phyloP scores from a whole-genome alignment of 1,284 basidiomycete genomes.

The Pyrrhoderma noxium region DNA sequence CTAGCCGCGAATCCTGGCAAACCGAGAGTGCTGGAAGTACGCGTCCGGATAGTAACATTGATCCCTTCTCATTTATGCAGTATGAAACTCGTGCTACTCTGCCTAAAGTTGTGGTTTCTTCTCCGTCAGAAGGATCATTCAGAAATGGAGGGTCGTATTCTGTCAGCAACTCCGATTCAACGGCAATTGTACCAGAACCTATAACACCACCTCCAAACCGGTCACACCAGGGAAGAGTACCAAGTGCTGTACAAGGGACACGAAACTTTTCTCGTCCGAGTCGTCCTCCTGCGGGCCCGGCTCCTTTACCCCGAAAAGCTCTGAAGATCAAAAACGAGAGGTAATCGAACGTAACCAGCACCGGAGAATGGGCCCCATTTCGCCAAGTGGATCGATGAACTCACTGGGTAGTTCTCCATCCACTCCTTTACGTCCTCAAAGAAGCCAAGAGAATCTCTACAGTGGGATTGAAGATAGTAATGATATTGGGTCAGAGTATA shows the following conservation, averaged over 20 bases:
- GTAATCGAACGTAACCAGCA: slow-evolving; percentile 54
- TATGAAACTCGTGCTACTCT: slow-evolving; percentile 39
- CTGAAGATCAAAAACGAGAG: slow-evolving; percentile 48
- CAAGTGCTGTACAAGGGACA: slow-evolving; percentile 30
- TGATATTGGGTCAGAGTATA: slow-evolving; percentile 3
- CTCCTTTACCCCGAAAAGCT: slow-evolving; percentile 20
- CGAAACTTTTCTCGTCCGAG: slow-evolving; percentile 52
- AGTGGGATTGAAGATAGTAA: background rate
- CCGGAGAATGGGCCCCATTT: slow-evolving; percentile 20
- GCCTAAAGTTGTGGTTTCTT: slow-evolving; percentile 41
- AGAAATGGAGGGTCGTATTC: background rate
- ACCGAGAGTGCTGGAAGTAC: slow-evolving; percentile 17
- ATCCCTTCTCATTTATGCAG: slow-evolving; percentile 23
- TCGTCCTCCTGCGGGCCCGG: slow-evolving; percentile 22
- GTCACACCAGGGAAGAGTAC: slow-evolving; percentile 19
- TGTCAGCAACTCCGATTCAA: background rate
- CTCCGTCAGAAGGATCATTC: slow-evolving; percentile 25
- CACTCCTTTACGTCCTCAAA: background rate
- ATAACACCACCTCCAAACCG: slow-evolving; percentile 14
- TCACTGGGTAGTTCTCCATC: background rate
- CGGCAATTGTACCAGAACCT: slow-evolving; percentile 9
- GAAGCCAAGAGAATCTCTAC: background rate
- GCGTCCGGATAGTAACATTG: slow-evolving; percentile 17
- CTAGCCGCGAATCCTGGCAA: slow-evolving; percentile 25
- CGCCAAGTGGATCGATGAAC: background rate